Evolutionary conservation across 2,329 filamentous ascomycete genomes (phyloP).

Genomic region (Westerdykella aurantiaca): DNA sequence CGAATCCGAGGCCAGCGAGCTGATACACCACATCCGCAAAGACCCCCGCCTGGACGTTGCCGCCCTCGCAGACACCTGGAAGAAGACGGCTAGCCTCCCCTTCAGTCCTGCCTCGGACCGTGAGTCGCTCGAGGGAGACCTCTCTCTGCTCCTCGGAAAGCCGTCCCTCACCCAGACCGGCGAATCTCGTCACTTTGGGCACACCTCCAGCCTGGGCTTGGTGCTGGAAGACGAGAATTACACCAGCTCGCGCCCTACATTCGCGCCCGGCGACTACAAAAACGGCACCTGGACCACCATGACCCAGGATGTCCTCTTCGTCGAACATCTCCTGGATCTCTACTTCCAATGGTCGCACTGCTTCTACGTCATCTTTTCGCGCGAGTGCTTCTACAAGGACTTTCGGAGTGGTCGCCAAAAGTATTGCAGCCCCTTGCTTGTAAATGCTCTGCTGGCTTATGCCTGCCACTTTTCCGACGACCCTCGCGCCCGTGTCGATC

Average conservation of each 20-base stretch:
- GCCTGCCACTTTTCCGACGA: constrained; percentile 65
- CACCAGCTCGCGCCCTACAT: constrained; percentile 9
- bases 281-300: constrained; percentile 54
- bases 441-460: constrained; percentile 60
- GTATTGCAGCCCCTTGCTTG: constrained; percentile 62
- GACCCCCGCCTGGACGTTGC: constrained; percentile 38
- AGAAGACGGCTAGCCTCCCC: constrained; percentile 35
- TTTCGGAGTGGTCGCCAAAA: constrained; percentile 56
- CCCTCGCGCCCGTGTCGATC: constrained; percentile 57
- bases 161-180: constrained; percentile 29
- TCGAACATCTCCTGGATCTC: constrained; percentile 58
- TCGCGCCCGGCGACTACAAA: constrained; percentile 11
- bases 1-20: constrained; percentile 40
- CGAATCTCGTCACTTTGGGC: constrained; percentile 34
- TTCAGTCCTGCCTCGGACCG: constrained; percentile 12
- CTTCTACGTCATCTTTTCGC: constrained; percentile 66
- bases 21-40: constrained; percentile 41
- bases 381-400: constrained; percentile 64
- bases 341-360: constrained; percentile 71
- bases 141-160: constrained; percentile 35
- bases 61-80: constrained; percentile 37
- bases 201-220: constrained; percentile 35
- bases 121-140: constrained; percentile 31
- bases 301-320: constrained; percentile 52
- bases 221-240: constrained; percentile 33